Base-by-base conservation (phyloP, 1,284 basidiomycete genomes). In the Leucoagaricus sp. region DNA sequence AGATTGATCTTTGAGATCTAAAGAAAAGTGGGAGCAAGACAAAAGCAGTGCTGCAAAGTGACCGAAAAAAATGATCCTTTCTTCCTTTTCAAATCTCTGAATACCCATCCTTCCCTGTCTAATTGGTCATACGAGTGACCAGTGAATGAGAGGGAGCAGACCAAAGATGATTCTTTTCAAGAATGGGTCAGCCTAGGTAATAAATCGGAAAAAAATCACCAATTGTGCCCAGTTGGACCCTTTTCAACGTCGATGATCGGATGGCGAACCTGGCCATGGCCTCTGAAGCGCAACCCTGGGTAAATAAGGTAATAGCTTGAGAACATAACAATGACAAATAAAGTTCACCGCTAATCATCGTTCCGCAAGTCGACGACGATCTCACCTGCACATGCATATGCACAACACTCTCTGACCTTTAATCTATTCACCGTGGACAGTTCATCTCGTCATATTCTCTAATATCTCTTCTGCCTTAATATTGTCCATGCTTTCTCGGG, bases 401-500 rank as follows among this genome's bases (percentile, higher is more conserved):
- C 36, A 38, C 36, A n/a, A 28, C 41, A 44, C 17, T 10, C 41
- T 25, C 23, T 44, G 41, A 44, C 41, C 17, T 44, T 21, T 25
- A 44, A 44, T 44, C 36, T 38, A 41, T 41, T 41, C 40, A 21
- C 5, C 40, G 23, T 21, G 31, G 38, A 48, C 29, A 28, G 15
- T 25, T 29, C n/a, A 29, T 13, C 48, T 2, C 33, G 15, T 12
- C 26, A 23, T 23, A 8, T 40, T 12, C 13, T 13, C 26, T 23
- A 53, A 48, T 23, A 41, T 36, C 17, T 23, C 12, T 25, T 6
- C 28, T 26, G n/a, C 8, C 4, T n/a, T 33, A 44, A n/a, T 26
- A 8, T 25, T 13, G 33, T 21, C 17, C 21, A 57, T 57, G 55
- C 34, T 51, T 13, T 48, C 33, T 34, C 40, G 48, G 36, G 26